These are phyloP conservation scores for Neocallimastix lanati DNA, from an alignment of 192 early-diverging fungal genomes.

Conservation along the genomic window DNA sequence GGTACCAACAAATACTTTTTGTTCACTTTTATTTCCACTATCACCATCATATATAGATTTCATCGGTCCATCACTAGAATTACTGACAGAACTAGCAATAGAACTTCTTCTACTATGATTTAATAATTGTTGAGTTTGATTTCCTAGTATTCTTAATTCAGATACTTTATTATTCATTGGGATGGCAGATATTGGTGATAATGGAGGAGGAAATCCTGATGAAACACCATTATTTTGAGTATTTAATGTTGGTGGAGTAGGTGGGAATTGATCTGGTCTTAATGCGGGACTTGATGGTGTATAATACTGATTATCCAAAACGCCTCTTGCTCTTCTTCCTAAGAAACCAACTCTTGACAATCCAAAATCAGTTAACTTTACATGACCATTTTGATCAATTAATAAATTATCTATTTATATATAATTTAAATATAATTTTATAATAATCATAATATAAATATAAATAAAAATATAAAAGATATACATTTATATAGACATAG, in stretches of 20 bases:
- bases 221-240: neutral
- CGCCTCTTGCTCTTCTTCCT: slow-evolving; percentile 19
- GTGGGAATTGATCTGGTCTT: neutral
- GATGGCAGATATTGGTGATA: neutral
- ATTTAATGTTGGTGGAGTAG: neutral
- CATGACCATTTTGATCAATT: slow-evolving; percentile 64
- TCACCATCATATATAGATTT: slow-evolving; percentile 12
- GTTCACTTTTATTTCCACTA: slow-evolving; percentile 19
- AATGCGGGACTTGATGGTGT: slow-evolving; percentile 8
- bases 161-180: neutral
- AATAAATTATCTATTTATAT: slow-evolving; percentile 64
- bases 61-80: slow-evolving; percentile 10
- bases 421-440: no score
- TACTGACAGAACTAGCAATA: slow-evolving; percentile 8
- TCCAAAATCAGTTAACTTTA: slow-evolving; percentile 81
- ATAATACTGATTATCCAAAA: no score
- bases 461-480: neutral
- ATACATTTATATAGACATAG: no score
- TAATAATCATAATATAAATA: no score
- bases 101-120: slow-evolving; percentile 1
- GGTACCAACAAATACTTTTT: slow-evolving; percentile 53
- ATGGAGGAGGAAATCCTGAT: neutral
- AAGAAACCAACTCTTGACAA: slow-evolving; percentile 66
- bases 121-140: slow-evolving; percentile 1
- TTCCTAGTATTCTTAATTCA: slow-evolving; percentile 6